These are phyloP conservation scores for Aspergillus asperescens DNA, from an alignment of 495 filamentous ascomycete genomes.

Conservation along the genomic window DNA sequence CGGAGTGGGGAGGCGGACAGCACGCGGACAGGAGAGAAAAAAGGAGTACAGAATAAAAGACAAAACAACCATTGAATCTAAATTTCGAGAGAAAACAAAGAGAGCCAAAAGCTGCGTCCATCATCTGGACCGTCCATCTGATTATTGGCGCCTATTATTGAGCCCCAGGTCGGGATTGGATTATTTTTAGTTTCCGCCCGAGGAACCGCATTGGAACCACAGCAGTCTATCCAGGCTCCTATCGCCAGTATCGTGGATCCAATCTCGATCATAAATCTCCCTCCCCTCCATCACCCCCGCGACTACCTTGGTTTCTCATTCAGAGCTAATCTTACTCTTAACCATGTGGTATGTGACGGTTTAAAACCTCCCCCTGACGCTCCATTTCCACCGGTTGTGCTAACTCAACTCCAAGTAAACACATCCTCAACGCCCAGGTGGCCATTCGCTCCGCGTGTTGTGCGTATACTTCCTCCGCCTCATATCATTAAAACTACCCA, in stretches of 20 bases:
- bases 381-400: not conserved
- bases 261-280: constrained; percentile 2
- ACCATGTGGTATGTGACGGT: constrained; percentile 10
- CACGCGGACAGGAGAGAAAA: constrained; percentile 4
- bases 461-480: constrained; percentile 38
- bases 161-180: constrained; percentile 3
- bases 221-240: not conserved
- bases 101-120: not conserved
- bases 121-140: not conserved
- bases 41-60: constrained; percentile 1
- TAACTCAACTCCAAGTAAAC: constrained; percentile 59
- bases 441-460: constrained; percentile 93
- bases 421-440: constrained; percentile 96
- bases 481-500: not conserved
- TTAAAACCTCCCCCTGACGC: not conserved
- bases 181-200: constrained; percentile 16
- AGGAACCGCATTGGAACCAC: constrained; percentile 12
- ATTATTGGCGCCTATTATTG: not conserved
- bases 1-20: not conserved
- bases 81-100: constrained; percentile 19
- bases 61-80: constrained; percentile 7
- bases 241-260: too few species aligned
- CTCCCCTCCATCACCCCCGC: not conserved
- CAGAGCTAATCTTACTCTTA: not conserved
- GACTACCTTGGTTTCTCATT: too few species aligned